These are phyloP conservation scores for Ceratocystis diversiconidia DNA, from an alignment of 2,329 filamentous ascomycete species.

Conservation along the genomic window DNA sequence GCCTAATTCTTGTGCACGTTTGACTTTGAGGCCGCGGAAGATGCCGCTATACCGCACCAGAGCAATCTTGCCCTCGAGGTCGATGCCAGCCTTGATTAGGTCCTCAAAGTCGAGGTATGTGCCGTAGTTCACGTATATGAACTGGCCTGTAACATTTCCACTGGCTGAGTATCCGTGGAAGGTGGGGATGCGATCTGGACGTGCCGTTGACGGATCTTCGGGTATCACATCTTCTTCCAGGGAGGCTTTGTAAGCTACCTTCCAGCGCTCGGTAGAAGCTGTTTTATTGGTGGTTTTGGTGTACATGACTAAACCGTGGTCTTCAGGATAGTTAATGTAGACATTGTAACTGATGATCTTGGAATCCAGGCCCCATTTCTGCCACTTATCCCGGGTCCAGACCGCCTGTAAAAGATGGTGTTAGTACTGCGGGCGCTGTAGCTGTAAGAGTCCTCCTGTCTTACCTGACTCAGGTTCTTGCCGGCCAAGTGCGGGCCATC, in stretches of 20 bases:
- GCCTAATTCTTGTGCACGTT: constrained; percentile 78
- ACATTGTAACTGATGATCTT: constrained; percentile 57
- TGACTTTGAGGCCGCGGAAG: constrained; percentile 84
- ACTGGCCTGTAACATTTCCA: constrained; percentile 78
- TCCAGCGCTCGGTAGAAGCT: constrained; percentile 31
- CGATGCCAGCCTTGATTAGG: constrained; percentile 58
- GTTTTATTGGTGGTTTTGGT: constrained; percentile 30
- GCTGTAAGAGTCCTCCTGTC: background rate
- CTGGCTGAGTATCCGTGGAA: constrained; percentile 92
- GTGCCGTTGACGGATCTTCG: constrained; percentile 64
- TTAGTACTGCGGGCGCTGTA: background rate
- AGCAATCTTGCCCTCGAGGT: constrained; percentile 71
- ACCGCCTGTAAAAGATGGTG: constrained; percentile 35
- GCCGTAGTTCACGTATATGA: constrained; percentile 84
- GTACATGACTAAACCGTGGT: constrained; percentile 54
- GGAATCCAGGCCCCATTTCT: constrained; percentile 52
- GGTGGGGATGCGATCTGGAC: constrained; percentile 62
- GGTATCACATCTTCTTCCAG: constrained; percentile 73
- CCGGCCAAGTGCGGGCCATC: constrained; percentile 62
- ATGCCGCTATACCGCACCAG: constrained; percentile 73
- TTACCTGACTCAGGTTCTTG: constrained; percentile 57
- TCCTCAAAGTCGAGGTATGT: constrained; percentile 78
- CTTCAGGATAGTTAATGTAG: constrained; percentile 64
- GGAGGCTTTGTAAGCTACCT: constrained; percentile 62
- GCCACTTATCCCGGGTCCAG: constrained; percentile 64